Percentiles rank a stretch among this genome's conserved stretches.
These are phyloP conservation scores for Mucor ambiguus DNA, from an alignment of 371 early-diverging fungal genomes.

Conservation along the genomic window DNA sequence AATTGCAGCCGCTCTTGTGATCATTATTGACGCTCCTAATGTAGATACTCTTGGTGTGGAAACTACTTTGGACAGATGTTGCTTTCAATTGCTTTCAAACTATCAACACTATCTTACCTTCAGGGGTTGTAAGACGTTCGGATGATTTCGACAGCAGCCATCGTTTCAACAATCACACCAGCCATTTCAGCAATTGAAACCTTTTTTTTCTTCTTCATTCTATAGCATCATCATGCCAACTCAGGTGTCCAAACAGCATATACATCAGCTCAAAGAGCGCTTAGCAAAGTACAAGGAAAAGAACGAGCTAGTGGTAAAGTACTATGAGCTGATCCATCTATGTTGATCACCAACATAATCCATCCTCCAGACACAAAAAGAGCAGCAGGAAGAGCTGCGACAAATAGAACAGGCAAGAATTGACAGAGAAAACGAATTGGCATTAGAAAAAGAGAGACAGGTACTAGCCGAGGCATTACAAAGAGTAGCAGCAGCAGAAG, in stretches of 20 bases:
- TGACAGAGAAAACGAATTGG: slow-evolving; percentile 21
- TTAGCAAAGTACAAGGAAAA: slow-evolving; percentile 22
- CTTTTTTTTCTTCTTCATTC: no score
- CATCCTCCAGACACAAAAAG: slow-evolving; percentile 51
- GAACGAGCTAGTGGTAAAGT: slow-evolving; percentile 25
- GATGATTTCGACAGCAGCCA: no score
- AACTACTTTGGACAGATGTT: no score
- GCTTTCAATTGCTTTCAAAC: no score
- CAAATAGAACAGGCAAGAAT: slow-evolving; percentile 28
- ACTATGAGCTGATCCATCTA: neutral
- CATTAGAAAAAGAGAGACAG: slow-evolving; percentile 25
- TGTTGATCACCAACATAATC: neutral
- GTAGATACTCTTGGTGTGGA: no score
- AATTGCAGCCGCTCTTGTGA: no score
- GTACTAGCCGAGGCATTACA: slow-evolving; percentile 18
- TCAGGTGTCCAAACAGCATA: neutral
- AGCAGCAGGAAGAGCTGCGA: slow-evolving; percentile 37
- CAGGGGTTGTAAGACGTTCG: no score
- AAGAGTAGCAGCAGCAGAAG: slow-evolving; percentile 6
- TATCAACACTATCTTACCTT: no score
- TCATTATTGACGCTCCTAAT: no score
- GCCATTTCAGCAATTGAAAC: neutral
- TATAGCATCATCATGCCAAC: neutral
- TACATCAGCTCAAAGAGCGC: slow-evolving; percentile 16
- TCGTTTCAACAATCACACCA: no score